These are phyloP conservation scores for Tetradesmus lagerheimii DNA, from an alignment of 139 green algal genomes.

Conservation along the genomic window DNA sequence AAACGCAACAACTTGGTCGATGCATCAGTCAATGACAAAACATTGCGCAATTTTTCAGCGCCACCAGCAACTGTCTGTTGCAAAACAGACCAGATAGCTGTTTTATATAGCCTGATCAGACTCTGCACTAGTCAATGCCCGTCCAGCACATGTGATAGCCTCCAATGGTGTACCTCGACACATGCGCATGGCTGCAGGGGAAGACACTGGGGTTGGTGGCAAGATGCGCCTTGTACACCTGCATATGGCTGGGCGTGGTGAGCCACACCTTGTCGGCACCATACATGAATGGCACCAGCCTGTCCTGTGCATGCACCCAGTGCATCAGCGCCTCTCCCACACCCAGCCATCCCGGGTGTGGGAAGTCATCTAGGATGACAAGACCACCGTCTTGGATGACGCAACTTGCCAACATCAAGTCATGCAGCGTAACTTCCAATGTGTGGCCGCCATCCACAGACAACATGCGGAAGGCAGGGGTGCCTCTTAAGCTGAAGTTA, in stretches of 20 bases:
- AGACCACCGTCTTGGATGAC: conserved; percentile 33
- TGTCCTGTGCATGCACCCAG: conserved; percentile 26
- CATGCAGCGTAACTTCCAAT: conserved; percentile 35
- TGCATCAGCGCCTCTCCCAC: conserved; percentile 37
- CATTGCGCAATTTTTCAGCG: too few relatives aligned
- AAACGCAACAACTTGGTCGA: too few relatives aligned
- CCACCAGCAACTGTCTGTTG: too few relatives aligned
- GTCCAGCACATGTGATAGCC: conserved; percentile 10
- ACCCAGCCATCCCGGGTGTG: conserved; percentile 27
- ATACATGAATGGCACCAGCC: conserved; percentile 47
- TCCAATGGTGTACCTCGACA: not conserved
- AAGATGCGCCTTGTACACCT: not conserved
- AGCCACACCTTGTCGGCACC: conserved; percentile 48
- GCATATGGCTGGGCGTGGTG: conserved; percentile 20
- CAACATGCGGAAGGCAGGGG: conserved; percentile 30
- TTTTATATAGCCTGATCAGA: too few relatives aligned
- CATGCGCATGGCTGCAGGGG: not conserved
- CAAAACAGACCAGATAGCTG: too few relatives aligned
- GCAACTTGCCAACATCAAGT: conserved; percentile 47
- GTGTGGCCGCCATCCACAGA: conserved; percentile 49
- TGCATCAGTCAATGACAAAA: too few relatives aligned
- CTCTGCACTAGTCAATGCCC: too few relatives aligned
- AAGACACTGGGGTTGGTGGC: not conserved
- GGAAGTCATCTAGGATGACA: conserved; percentile 44
- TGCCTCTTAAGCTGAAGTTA: conserved; percentile 10